Evolutionary conservation across 2,329 filamentous ascomycete species (phyloP).

Genomic region (Dothiorella sarmentorum): DNA sequence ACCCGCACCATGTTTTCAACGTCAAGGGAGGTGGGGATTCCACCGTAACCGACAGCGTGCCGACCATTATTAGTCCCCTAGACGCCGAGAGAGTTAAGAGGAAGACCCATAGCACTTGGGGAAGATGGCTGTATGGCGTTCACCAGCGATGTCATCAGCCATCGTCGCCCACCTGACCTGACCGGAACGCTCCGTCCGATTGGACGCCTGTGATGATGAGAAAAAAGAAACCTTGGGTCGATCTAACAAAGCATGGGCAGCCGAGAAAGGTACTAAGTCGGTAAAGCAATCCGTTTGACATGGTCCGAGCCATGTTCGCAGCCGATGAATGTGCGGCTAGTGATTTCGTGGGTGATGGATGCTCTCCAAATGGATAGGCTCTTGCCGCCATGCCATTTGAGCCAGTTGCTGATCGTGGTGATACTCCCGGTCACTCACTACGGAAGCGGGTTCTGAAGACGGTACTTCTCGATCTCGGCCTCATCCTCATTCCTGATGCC

Average conservation of each 20-base stretch:
- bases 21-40: neutral
- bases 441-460: neutral
- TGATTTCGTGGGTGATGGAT: neutral
- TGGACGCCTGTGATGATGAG: neutral
- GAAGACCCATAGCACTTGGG: neutral
- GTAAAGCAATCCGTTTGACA: neutral
- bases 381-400: neutral
- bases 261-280: neutral
- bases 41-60: neutral
- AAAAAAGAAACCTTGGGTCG: neutral
- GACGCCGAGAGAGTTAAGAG: neutral
- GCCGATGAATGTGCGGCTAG: constrained; percentile 10
- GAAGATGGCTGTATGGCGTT: neutral
- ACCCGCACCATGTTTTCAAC: neutral
- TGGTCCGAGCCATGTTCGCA: neutral
- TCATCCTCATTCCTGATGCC: constrained; percentile 32
- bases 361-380: constrained; percentile 7
- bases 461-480: constrained; percentile 14
- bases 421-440: neutral
- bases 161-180: neutral
- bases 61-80: neutral
- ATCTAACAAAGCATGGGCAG: neutral
- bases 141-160: neutral
- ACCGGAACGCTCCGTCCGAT: neutral
- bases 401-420: constrained; percentile 1